phyloP scores from a whole-genome alignment of 305 asterid genomes.

The Stenogyne calaminthoides region DNA sequence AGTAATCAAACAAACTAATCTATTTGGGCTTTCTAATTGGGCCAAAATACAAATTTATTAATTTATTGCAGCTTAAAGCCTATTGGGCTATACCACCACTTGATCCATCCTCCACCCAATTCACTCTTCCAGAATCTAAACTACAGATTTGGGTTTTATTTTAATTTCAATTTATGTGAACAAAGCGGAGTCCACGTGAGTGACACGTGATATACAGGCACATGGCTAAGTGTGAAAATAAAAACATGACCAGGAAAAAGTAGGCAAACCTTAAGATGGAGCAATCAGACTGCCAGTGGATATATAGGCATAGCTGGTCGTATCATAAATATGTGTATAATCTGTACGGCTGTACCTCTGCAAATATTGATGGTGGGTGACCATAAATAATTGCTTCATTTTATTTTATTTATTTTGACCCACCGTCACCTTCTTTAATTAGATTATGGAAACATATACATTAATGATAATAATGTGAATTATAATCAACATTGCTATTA shows the following conservation, averaged over 20 bases:
- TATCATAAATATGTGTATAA: not conserved
- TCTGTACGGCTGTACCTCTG: conserved; percentile 28
- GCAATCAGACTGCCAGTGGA: not conserved
- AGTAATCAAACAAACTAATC: no score
- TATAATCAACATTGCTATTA: no score
- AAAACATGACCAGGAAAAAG: conserved; percentile 18
- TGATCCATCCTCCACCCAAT: no score
- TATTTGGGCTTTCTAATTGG: not conserved
- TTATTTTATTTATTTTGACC: not conserved
- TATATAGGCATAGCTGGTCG: conserved; percentile 15
- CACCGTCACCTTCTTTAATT: conserved; percentile 13
- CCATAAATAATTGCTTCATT: not conserved
- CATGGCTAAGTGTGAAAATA: not conserved
- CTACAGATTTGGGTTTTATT: no score
- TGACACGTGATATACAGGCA: not conserved
- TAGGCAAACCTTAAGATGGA: not conserved
- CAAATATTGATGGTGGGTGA: not conserved
- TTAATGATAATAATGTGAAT: not conserved
- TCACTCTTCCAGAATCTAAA: no score
- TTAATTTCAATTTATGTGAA: not conserved
- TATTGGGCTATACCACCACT: no score
- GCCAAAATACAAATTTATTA: not conserved
- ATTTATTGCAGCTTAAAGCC: no score
- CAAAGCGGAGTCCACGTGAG: not conserved
- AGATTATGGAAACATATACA: not conserved